Percentiles rank a stretch among this genome's conserved stretches.
Evolutionary conservation across 352 stramenopile species (phyloP).

Genomic region (Thalassiosira livingstoniorum): DNA sequence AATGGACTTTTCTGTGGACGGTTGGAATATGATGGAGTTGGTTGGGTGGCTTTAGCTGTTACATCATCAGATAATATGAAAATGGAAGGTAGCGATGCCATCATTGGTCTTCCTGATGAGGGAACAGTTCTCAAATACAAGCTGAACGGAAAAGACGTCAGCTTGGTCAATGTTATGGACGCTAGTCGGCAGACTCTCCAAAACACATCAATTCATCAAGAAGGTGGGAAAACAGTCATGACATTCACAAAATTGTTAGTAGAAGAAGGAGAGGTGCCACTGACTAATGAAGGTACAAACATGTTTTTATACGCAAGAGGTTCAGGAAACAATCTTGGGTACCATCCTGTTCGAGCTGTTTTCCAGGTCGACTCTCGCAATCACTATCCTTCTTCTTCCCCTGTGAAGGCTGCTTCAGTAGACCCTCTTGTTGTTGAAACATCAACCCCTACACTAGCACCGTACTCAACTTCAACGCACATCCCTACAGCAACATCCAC

Average conservation of each 20-base stretch:
- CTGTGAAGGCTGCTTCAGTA: too few relatives aligned
- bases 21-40: too few relatives aligned
- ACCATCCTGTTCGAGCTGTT: neutral
- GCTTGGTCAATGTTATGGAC: constrained; percentile 11
- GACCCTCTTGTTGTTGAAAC: too few relatives aligned
- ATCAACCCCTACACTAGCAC: too few relatives aligned
- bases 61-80: too few relatives aligned
- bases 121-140: constrained; percentile 25
- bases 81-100: too few relatives aligned
- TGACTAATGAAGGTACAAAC: constrained; percentile 21
- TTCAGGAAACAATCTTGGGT: constrained; percentile 8
- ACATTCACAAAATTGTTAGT: constrained; percentile 40
- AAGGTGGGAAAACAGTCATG: constrained; percentile 30
- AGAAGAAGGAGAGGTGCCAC: constrained; percentile 42
- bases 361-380: neutral
- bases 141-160: neutral
- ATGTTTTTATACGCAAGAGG: constrained; percentile 28
- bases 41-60: too few relatives aligned
- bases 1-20: too few relatives aligned
- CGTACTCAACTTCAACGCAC: too few relatives aligned
- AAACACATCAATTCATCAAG: constrained; percentile 15
- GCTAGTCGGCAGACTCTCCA: constrained; percentile 32
- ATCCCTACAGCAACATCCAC: too few relatives aligned
- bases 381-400: too few relatives aligned
- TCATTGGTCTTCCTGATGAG: constrained; percentile 34